phyloP scores from a whole-genome alignment of 2,329 filamentous ascomycete genomes.

The Rhinocladiella similis region DNA sequence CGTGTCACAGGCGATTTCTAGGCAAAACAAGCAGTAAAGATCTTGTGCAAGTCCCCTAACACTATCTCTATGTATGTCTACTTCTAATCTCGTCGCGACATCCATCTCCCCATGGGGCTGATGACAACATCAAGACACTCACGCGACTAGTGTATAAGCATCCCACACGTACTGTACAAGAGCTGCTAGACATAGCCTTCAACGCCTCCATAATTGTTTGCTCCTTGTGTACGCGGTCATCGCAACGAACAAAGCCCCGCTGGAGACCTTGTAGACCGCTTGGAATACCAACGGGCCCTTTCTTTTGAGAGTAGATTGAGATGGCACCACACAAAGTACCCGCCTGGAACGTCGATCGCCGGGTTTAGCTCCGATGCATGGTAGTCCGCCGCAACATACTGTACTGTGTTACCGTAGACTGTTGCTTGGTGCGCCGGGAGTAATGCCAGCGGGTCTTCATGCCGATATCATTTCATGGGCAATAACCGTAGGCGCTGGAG shows the following conservation, averaged over 20 bases:
- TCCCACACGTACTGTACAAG: too few relatives aligned
- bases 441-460: background rate
- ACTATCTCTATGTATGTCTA: background rate
- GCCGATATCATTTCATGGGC: too few relatives aligned
- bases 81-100: background rate
- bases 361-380: background rate
- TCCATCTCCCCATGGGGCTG: background rate
- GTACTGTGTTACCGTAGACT: background rate
- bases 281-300: too few relatives aligned
- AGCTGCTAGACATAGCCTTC: too few relatives aligned
- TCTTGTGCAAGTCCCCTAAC: background rate
- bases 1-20: background rate
- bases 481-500: too few relatives aligned
- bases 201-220: too few relatives aligned
- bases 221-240: too few relatives aligned
- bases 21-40: background rate
- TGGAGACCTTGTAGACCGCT: too few relatives aligned
- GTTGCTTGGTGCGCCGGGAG: background rate
- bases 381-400: background rate
- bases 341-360: background rate
- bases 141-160: too few relatives aligned
- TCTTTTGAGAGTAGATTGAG: too few relatives aligned
- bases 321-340: too few relatives aligned
- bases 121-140: background rate
- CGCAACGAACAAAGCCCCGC: too few relatives aligned